Evolutionary conservation across 1,284 basidiomycete species (phyloP), one percentile per base, ranked within the genome.

Genomic region (Moniliella sp.): DNA sequence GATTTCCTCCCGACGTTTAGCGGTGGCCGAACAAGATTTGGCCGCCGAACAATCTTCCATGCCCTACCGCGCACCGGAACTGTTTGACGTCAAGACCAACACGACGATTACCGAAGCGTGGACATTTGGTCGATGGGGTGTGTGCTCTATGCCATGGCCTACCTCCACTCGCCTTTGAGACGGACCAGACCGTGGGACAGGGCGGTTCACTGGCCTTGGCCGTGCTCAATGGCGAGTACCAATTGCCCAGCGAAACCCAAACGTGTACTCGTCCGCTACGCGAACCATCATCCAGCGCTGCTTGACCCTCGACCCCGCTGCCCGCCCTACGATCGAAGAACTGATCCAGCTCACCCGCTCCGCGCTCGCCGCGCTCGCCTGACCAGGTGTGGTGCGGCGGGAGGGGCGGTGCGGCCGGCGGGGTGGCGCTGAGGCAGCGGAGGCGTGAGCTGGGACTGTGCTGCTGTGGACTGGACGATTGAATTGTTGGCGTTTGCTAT

Each of bases 1-100:
- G 28, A 71, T 88, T 38, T 70, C 76, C 39, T 80, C 71, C 34
- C 72, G 88, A 27, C 75, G 75, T 12, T 77, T 84, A 54, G 88
- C 88, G 0, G 35, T 61, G 4, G 49, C 53, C 17, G 50, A 60
- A n/a, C 19, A 32, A 32, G 52, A 57, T 32, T 26, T 56, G 17
- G 54, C 54, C 4, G 50, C 53, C 1, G 54, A 56, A 30, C 47
- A 48, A 9, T 53, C 48, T 4, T 51, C 51, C 17, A 60, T 61
- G 55, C 57, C 58, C 7, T 61, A 61, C 34, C 47, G 58, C 11
- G 57, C 58, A 3, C 58, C 58, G 0, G 58, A 61, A 36, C 43
- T 61, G 9, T 61, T 60, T 28, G 58, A 61, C 36, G 52, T 61
- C 14, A 51, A 57, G 16, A 60, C 57, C 1, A 48, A 55, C 25